Evolutionary conservation across 2,329 filamentous ascomycete genomes (phyloP).

Genomic region (Diplodia sapinea): DNA sequence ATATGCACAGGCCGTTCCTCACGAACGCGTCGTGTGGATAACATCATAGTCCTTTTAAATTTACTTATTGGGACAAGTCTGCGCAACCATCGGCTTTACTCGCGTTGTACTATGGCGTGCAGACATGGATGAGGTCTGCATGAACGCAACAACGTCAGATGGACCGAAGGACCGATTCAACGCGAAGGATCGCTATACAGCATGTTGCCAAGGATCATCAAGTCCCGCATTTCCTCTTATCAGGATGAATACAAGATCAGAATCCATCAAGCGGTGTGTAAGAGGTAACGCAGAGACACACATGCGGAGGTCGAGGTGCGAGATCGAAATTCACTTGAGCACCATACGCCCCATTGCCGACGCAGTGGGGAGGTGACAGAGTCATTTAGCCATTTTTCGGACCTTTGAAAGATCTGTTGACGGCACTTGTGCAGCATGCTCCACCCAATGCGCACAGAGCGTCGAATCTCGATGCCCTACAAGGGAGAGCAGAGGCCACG

Average conservation of each 20-base stretch:
- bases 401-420: background rate
- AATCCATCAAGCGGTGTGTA: constrained; percentile 14
- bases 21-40: background rate
- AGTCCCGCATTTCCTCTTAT: background rate
- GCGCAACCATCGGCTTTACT: constrained; percentile 8
- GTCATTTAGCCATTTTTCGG: constrained; percentile 14
- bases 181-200: constrained; percentile 19
- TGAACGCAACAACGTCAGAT: constrained; percentile 13
- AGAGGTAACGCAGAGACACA: constrained; percentile 4
- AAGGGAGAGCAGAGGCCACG: constrained; percentile 11
- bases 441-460: constrained; percentile 3
- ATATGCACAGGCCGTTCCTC: constrained; percentile 12
- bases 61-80: background rate
- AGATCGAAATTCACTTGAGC: constrained; percentile 3
- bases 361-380: constrained; percentile 1
- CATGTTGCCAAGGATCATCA: background rate
- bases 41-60: background rate
- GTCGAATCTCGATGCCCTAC: constrained; percentile 7
- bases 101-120: constrained; percentile 2
- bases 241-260: constrained; percentile 11
- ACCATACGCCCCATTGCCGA: background rate
- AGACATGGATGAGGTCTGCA: constrained; percentile 1
- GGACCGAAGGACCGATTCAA: constrained; percentile 14
- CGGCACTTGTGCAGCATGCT: constrained; percentile 1
- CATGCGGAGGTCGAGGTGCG: background rate